Percentiles rank a stretch among this genome's conserved stretches.
Conservation (phyloP, 1,284 basidiomycete genomes). For the Cystobasidium sp. region DNA sequence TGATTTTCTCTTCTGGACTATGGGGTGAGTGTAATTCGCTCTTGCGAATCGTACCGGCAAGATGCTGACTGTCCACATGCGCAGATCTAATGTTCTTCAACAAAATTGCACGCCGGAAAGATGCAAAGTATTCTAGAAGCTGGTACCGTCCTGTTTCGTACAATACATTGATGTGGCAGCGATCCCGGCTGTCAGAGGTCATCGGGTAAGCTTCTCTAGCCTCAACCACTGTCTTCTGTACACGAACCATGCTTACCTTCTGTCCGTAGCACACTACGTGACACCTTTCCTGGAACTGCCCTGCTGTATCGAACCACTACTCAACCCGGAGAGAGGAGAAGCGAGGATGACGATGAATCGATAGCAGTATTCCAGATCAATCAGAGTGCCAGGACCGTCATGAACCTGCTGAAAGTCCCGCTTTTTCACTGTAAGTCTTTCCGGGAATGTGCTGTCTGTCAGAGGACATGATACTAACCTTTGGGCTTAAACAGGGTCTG, state of each 20-base stretch:
- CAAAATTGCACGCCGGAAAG: conserved; percentile 6
- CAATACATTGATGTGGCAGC: conserved; percentile 32
- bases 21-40: conserved; percentile 24
- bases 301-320: conserved; percentile 41
- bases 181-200: conserved; percentile 30
- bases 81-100: conserved; percentile 39
- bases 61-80: neutral
- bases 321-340: conserved; percentile 9
- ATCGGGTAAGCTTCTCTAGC: conserved; percentile 17
- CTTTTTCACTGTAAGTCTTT: conserved; percentile 34
- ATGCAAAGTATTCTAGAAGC: conserved; percentile 5
- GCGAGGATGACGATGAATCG: conserved; percentile 20
- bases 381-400: conserved; percentile 32
- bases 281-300: conserved; percentile 11
- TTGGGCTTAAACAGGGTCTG: conserved; percentile 14
- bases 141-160: conserved; percentile 5
- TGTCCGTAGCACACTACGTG: conserved; percentile 2
- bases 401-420: conserved; percentile 23
- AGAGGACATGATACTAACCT: neutral
- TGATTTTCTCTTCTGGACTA: conserved; percentile 37
- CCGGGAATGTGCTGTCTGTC: neutral
- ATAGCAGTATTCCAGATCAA: conserved; percentile 39
- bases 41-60: neutral
- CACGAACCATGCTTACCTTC: no score
- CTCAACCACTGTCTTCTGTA: neutral